phyloP scores from a whole-genome alignment of 805 yeast species.

The Nakazawaea molendinolei region DNA sequence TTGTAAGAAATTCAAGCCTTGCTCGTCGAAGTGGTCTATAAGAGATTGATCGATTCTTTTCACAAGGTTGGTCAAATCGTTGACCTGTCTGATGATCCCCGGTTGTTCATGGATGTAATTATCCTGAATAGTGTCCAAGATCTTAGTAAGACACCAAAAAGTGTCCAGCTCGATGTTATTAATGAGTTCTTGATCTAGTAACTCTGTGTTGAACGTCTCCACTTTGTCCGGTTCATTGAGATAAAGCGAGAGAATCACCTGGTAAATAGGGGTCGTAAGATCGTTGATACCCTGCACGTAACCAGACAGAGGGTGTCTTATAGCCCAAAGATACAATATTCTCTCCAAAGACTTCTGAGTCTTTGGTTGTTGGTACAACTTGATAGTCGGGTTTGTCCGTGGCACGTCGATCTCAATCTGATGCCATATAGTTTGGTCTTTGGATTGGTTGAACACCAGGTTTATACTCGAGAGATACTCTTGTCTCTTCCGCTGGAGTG shows the following conservation, averaged over 20 bases:
- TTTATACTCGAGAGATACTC: conserved; percentile 76
- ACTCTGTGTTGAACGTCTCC: conserved; percentile 55
- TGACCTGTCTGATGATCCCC: conserved; percentile 88
- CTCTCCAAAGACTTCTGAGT: conserved; percentile 79
- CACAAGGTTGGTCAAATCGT: conserved; percentile 69
- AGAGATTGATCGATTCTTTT: conserved; percentile 72
- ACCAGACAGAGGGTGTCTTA: conserved; percentile 95
- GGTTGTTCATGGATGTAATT: conserved; percentile 98
- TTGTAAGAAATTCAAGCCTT: conserved; percentile 90
- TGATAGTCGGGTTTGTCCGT: conserved; percentile 82
- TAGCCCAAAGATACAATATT: conserved; percentile 87
- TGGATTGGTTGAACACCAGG: conserved; percentile 47
- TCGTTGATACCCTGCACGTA: conserved; percentile 98
- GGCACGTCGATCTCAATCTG: conserved; percentile 94
- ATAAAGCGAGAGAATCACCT: conserved; percentile 73
- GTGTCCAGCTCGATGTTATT: conserved; percentile 88
- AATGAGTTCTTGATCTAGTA: conserved; percentile 51
- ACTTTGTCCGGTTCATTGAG: conserved; percentile 39
- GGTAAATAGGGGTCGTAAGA: conserved; percentile 86
- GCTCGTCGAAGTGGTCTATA: conserved; percentile 66
- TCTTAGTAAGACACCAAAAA: conserved; percentile 90
- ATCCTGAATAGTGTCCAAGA: conserved; percentile 92
- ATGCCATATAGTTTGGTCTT: conserved; percentile 84
- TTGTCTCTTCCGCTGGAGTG: conserved; percentile 71
- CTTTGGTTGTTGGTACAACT: conserved; percentile 57